A percentile compares a stretch with the other conserved stretches of the same genome.
phyloP scores from a whole-genome alignment of 2,329 filamentous ascomycete species.

The Daldinia sp. region DNA sequence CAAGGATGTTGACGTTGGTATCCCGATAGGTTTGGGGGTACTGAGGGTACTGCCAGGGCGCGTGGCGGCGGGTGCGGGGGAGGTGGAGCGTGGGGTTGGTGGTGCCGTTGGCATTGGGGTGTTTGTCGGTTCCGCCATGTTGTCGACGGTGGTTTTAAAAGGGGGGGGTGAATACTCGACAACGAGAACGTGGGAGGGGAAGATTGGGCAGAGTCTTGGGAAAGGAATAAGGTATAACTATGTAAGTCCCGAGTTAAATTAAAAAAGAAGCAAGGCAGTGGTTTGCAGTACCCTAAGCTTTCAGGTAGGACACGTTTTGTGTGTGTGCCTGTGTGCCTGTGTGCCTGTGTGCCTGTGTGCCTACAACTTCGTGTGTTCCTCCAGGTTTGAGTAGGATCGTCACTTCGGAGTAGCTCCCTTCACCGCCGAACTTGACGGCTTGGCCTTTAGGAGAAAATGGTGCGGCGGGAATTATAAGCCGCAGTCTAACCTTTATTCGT shows the following conservation, averaged over 20 bases:
- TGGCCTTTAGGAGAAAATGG: constrained; percentile 24
- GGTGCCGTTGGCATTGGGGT: constrained; percentile 54
- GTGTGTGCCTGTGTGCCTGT: not conserved
- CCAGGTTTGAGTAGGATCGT: constrained; percentile 35
- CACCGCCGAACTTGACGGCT: constrained; percentile 35
- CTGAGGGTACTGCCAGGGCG: constrained; percentile 39
- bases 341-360: not conserved
- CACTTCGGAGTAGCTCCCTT: constrained; percentile 34
- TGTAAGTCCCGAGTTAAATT: not conserved
- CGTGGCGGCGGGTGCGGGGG: constrained; percentile 47
- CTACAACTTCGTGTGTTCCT: constrained; percentile 15
- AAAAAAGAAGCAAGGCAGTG: constrained; percentile 11
- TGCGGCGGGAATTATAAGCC: constrained; percentile 31
- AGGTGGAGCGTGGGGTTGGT: constrained; percentile 55
- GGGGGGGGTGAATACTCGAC: constrained; percentile 1
- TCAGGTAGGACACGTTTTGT: constrained; percentile 30
- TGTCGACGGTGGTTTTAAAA: not conserved
- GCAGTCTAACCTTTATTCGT: constrained; percentile 31
- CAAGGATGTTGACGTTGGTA: constrained; percentile 20
- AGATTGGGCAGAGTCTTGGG: not conserved
- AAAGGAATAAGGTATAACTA: constrained; percentile 4
- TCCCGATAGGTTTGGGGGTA: constrained; percentile 22
- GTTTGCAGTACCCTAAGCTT: constrained; percentile 5
- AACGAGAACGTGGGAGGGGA: not conserved
- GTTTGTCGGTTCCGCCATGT: constrained; percentile 58